Percentiles rank a stretch among this genome's conserved stretches.
Evolutionary conservation across 1,284 basidiomycete genomes (phyloP).

Genomic region (Ceratobasidium sp.): DNA sequence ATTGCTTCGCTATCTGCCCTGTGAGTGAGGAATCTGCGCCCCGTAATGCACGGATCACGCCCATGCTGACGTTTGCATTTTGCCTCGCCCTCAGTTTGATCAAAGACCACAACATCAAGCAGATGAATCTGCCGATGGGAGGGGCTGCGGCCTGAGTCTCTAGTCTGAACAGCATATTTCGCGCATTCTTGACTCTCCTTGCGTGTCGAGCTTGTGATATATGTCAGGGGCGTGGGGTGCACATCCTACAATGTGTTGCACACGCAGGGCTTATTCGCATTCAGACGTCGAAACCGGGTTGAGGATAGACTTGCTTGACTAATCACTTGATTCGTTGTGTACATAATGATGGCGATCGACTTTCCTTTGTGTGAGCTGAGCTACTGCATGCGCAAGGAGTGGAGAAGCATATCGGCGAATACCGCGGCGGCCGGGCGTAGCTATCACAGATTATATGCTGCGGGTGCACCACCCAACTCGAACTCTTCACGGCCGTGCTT

Average conservation of each 20-base stretch:
- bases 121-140: conserved; percentile 49
- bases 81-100: conserved; percentile 17
- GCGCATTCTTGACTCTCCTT: background rate
- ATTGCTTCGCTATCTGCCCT: conserved; percentile 53
- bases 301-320: background rate
- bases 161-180: conserved; percentile 28
- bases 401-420: conserved; percentile 17
- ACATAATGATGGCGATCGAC: conserved; percentile 8
- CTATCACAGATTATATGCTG: background rate
- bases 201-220: background rate
- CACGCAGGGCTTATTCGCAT: background rate
- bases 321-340: background rate
- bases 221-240: conserved; percentile 6
- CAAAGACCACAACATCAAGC: conserved; percentile 56
- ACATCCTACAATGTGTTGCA: conserved; percentile 1
- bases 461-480: too few relatives aligned
- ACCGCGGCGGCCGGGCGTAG: background rate
- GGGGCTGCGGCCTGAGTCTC: conserved; percentile 43
- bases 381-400: background rate
- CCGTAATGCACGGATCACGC: background rate
- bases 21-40: conserved; percentile 15
- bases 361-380: conserved; percentile 8
- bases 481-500: background rate
- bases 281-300: background rate
- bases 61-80: conserved; percentile 6